phyloP scores from a whole-genome alignment of 768 basidiomycete genomes.

The Serpula lacrymans region DNA sequence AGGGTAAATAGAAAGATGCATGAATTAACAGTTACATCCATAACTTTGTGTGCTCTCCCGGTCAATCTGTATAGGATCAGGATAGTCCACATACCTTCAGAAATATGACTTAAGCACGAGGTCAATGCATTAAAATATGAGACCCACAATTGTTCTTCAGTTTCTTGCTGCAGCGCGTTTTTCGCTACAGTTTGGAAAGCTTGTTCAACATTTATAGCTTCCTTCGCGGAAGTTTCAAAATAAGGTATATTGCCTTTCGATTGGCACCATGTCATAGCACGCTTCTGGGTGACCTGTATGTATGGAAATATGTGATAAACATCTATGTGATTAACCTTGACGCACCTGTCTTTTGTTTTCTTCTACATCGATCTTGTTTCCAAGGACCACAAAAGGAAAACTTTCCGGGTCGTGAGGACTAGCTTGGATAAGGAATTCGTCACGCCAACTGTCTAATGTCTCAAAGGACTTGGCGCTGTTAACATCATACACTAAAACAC shows the following conservation, averaged over 20 bases:
- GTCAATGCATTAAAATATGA: constrained; percentile 8
- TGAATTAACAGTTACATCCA: constrained; percentile 81
- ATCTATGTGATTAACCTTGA: neutral
- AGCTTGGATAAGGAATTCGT: constrained; percentile 98
- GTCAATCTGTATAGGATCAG: constrained; percentile 97
- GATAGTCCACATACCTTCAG: constrained; percentile 94
- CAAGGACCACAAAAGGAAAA: constrained; percentile 98
- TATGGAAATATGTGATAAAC: constrained; percentile 3
- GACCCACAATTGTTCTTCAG: constrained; percentile 89
- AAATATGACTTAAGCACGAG: constrained; percentile 11
- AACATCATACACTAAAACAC: constrained; percentile 98
- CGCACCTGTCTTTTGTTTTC: constrained; percentile 95
- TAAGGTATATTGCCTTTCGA: constrained; percentile 99
- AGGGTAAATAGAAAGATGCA: constrained; percentile 1
- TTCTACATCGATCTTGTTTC: constrained; percentile 99
- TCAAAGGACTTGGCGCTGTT: constrained; percentile 99
- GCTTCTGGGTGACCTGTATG: constrained; percentile 92
- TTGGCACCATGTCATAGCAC: constrained; percentile 99
- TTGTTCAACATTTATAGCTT: constrained; percentile 99
- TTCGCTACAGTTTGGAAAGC: constrained; percentile 99
- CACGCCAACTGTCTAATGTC: constrained; percentile 97
- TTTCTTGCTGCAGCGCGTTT: constrained; percentile 97
- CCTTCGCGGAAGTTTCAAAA: constrained; percentile 99
- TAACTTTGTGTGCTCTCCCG: constrained; percentile 88
- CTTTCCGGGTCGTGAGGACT: constrained; percentile 99